These are phyloP conservation scores for Spencermartinsiella europaea DNA, from an alignment of 805 yeast genomes.

Conservation along the genomic window DNA sequence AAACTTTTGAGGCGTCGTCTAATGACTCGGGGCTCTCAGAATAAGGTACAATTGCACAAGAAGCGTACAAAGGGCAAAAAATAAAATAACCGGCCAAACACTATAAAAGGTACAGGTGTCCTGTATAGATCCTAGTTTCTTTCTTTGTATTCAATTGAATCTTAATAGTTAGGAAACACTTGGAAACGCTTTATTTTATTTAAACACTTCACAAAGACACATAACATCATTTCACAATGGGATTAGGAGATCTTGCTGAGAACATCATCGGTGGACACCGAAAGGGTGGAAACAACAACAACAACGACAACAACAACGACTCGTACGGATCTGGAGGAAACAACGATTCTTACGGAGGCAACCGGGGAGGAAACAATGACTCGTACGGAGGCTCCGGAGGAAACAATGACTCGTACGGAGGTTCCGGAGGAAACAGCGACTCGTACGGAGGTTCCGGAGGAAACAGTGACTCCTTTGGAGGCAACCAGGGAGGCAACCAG, in stretches of 20 bases:
- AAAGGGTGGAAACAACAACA: conserved; percentile 18
- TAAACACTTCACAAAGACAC: too few species aligned
- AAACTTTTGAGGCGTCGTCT: background rate
- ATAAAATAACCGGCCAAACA: background rate
- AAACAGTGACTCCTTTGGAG: conserved; percentile 22
- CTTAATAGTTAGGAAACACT: too few species aligned
- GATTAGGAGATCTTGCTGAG: conserved; percentile 8
- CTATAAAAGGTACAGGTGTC: background rate
- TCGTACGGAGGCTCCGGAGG: conserved; percentile 14
- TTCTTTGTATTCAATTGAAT: background rate
- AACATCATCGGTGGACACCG: conserved; percentile 11
- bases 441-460: conserved; percentile 9
- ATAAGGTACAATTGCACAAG: background rate
- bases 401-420: conserved; percentile 16
- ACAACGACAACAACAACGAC: conserved; percentile 16
- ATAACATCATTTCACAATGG: conserved; percentile 12
- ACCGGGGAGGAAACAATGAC: conserved; percentile 9
- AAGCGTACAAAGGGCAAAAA: background rate
- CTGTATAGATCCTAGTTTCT: background rate
- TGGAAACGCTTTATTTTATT: too few species aligned
- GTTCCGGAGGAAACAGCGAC: conserved; percentile 13
- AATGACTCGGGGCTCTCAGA: too few species aligned
- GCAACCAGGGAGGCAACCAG: conserved; percentile 14
- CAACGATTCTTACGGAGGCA: conserved; percentile 14
- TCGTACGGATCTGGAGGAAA: conserved; percentile 15